These are phyloP conservation scores for Yamadazyma sp. DNA, from an alignment of 805 yeast species.

Conservation along the genomic window DNA sequence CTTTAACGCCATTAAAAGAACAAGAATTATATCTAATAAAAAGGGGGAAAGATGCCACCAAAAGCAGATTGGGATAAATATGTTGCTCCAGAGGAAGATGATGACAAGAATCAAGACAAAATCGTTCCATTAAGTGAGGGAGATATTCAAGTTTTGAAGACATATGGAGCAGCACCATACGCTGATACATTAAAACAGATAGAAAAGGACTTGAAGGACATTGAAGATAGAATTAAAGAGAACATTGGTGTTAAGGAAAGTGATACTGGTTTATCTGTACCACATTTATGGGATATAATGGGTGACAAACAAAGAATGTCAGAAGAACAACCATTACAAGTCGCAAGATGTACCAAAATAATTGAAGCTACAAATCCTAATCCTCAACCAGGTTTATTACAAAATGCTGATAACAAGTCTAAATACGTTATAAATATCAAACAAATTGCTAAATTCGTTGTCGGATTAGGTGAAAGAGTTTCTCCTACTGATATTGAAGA, in stretches of 20 bases:
- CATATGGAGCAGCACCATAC: conserved; percentile 98
- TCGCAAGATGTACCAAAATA: conserved; percentile 97
- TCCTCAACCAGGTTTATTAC: conserved; percentile 30
- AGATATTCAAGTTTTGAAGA: conserved; percentile 94
- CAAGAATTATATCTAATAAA: no score
- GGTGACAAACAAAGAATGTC: conserved; percentile 93
- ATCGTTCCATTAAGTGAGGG: conserved; percentile 89
- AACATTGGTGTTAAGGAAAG: conserved; percentile 92
- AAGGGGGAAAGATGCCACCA: no score
- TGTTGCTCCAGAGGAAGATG: conserved; percentile 78
- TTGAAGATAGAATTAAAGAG: conserved; percentile 87
- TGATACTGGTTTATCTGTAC: conserved; percentile 97
- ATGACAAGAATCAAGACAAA: conserved; percentile 62
- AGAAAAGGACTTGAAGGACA: conserved; percentile 80
- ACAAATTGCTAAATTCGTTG: conserved; percentile 96
- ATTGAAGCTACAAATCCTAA: conserved; percentile 56
- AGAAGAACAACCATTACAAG: conserved; percentile 95
- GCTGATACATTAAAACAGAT: conserved; percentile 74
- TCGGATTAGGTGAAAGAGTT: conserved; percentile 92
- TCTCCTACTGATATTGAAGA: conserved; percentile 99
- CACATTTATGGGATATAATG: conserved; percentile 95
- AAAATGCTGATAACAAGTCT: conserved; percentile 76
- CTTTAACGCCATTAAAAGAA: no score
- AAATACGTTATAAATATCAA: conserved; percentile 95
- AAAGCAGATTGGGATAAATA: conserved; percentile 99